Conservation (phyloP, 2,329 filamentous ascomycete genomes). For the Cercospora sp. region DNA sequence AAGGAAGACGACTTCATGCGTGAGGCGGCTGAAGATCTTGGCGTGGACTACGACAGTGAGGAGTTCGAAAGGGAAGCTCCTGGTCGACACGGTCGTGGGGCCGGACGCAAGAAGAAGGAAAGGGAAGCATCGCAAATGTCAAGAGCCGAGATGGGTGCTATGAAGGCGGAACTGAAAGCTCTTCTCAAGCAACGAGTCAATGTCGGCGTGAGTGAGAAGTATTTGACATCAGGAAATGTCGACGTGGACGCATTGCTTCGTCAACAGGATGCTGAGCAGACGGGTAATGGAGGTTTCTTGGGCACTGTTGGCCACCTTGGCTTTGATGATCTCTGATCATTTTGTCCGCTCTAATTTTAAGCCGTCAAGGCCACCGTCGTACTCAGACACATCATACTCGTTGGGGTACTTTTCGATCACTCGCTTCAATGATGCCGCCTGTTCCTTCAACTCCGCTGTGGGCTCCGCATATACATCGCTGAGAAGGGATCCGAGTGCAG, state of each 20-base stretch:
- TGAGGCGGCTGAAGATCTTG: slow-evolving; percentile 84
- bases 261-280: slow-evolving; percentile 49
- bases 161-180: slow-evolving; percentile 71
- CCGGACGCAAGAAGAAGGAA: slow-evolving; percentile 72
- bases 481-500: slow-evolving; percentile 71
- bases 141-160: slow-evolving; percentile 70
- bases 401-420: slow-evolving; percentile 82
- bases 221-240: slow-evolving; percentile 80
- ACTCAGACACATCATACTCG: slow-evolving; percentile 82
- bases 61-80: slow-evolving; percentile 67
- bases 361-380: slow-evolving; percentile 70
- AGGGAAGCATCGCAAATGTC: slow-evolving; percentile 65
- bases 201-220: slow-evolving; percentile 81
- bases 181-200: slow-evolving; percentile 75
- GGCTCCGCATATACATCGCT: slow-evolving; percentile 86
- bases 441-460: slow-evolving; percentile 73
- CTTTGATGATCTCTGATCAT: slow-evolving; percentile 33
- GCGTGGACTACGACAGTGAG: slow-evolving; percentile 89
- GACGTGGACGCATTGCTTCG: slow-evolving; percentile 70
- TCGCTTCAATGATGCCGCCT: slow-evolving; percentile 74
- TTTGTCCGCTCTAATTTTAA: slow-evolving; percentile 43
- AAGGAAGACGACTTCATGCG: slow-evolving; percentile 83
- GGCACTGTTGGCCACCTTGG: slow-evolving; percentile 56
- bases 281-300: slow-evolving; percentile 63
- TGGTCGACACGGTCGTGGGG: slow-evolving; percentile 63